Percentiles rank a stretch among this genome's conserved stretches.
Conservation (phyloP, 2,329 filamentous ascomycete species). For the Arthrinium phaeospermum region DNA sequence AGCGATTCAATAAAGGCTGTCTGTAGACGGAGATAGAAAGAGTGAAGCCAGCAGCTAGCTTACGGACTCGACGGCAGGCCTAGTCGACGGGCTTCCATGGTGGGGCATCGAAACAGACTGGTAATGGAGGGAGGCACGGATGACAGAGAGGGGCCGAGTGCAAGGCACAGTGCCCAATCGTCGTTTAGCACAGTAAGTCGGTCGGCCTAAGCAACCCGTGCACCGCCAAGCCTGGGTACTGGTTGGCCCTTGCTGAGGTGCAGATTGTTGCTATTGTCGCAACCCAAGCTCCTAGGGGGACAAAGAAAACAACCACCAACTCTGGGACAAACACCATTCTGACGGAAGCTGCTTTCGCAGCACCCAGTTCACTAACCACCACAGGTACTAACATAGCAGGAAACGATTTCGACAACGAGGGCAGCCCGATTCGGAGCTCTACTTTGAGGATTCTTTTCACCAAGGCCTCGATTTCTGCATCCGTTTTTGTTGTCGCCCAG, state of each 20-base stretch:
- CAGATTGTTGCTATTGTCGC: conserved; percentile 4
- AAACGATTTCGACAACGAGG: not conserved
- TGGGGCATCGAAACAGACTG: not conserved
- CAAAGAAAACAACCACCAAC: conserved; percentile 4
- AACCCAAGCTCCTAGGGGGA: not conserved
- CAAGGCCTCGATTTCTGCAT: conserved; percentile 18
- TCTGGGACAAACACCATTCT: not conserved
- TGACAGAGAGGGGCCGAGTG: not conserved
- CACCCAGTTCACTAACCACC: conserved; percentile 24
- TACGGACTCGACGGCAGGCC: conserved; percentile 11
- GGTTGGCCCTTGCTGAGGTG: conserved; percentile 4
- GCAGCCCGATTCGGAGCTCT: not conserved
- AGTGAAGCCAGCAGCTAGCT: not conserved
- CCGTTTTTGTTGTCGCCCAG: conserved; percentile 3
- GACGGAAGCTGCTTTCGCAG: conserved; percentile 28
- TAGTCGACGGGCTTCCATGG: conserved; percentile 17
- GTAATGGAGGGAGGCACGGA: not conserved
- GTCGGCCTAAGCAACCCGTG: not conserved
- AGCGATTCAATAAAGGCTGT: conserved; percentile 16
- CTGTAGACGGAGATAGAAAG: conserved; percentile 9
- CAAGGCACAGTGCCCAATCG: not conserved
- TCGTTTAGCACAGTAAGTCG: not conserved
- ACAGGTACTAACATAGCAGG: conserved; percentile 28
- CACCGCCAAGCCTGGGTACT: not conserved
- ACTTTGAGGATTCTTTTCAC: not conserved